Base-by-base conservation (phyloP, 768 basidiomycete genomes). In the Daedaleopsis nitida region DNA sequence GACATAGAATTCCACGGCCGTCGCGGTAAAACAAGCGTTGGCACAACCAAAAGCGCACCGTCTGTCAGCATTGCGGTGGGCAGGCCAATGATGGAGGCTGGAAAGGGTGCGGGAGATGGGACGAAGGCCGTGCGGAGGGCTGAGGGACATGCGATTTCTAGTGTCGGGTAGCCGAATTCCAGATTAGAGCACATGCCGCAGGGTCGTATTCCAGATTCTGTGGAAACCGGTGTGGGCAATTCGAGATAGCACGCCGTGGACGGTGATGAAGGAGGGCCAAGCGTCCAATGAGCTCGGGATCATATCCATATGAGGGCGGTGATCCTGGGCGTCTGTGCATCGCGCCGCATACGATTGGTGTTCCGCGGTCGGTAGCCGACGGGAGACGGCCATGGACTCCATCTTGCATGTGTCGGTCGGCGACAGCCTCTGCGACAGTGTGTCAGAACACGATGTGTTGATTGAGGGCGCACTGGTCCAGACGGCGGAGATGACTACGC, bases 181-280 rank as follows among this genome's bases (percentile, higher is more conserved):
- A 63, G 55, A 64, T 63, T 57, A 52, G 16, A 34, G 53, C 57
- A 52, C 60, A 62, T 62, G 60, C 56, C 37, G 53, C 57, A 58
- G 62, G 16, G 34, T 32, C 37, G 49, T 59, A 59, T 59, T 64
- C 63, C 63, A 64, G 63, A 60, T 63, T 60, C 52, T 55, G 63
- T 60, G 63, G 62, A 17, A 57, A 55, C 23, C 16, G 44, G 17
- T 21, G 23, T 43, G 7, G 24, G 14, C 45, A 57, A 49, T 49
- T 47, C 35, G 27, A 47, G 55, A 23, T 56, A 45, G 55, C 23
- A 44, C 63, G 34, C 21, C 52, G 45, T 54, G 38, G 55, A 50
- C 53, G 37, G 21, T 58, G 62, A 52, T 59, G 53, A 42, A 47
- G 59, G 12, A 37, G 17, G 52, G 58, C 54, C 54, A 59, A 57